Percentiles rank a stretch among this genome's conserved stretches.
Conservation (phyloP, 2,329 filamentous ascomycete genomes). For the Phialemoniopsis sp. region DNA sequence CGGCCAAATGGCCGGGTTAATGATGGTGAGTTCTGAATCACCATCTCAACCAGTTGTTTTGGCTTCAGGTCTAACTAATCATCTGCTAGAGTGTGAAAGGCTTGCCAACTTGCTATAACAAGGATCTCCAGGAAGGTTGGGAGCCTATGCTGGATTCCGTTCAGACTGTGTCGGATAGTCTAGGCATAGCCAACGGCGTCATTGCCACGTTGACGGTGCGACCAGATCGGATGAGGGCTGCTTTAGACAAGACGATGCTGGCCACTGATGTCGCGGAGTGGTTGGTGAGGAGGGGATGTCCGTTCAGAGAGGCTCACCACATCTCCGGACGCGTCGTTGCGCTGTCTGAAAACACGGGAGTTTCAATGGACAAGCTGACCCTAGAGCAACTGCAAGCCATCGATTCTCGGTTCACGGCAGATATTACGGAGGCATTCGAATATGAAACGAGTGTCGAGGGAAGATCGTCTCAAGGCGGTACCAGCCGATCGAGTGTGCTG, state of each 20-base stretch:
- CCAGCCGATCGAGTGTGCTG: slow-evolving; percentile 51
- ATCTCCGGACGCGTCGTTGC: slow-evolving; percentile 73
- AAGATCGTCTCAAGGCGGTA: slow-evolving; percentile 72
- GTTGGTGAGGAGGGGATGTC: slow-evolving; percentile 65
- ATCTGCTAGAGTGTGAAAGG: slow-evolving; percentile 42
- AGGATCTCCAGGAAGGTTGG: slow-evolving; percentile 84
- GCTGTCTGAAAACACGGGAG: slow-evolving; percentile 61
- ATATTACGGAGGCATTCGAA: slow-evolving; percentile 69
- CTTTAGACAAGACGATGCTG: slow-evolving; percentile 79
- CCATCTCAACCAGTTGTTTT: too few species aligned
- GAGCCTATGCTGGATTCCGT: slow-evolving; percentile 83
- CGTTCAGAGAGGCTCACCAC: slow-evolving; percentile 81
- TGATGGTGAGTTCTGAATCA: slow-evolving; percentile 48
- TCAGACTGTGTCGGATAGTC: slow-evolving; percentile 75
- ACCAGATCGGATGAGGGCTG: slow-evolving; percentile 73
- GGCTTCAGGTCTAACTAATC: too few species aligned
- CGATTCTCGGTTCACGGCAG: slow-evolving; percentile 65
- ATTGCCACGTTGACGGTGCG: slow-evolving; percentile 67
- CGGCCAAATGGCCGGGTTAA: slow-evolving; percentile 76
- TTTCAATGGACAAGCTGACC: slow-evolving; percentile 68
- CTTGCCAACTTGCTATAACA: slow-evolving; percentile 82
- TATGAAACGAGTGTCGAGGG: slow-evolving; percentile 82
- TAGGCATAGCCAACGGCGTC: slow-evolving; percentile 79
- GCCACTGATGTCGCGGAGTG: slow-evolving; percentile 69
- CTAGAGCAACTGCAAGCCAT: slow-evolving; percentile 64